phyloP scores from a whole-genome alignment of 2,329 filamentous ascomycete genomes.

The Apiospora malaysiana region DNA sequence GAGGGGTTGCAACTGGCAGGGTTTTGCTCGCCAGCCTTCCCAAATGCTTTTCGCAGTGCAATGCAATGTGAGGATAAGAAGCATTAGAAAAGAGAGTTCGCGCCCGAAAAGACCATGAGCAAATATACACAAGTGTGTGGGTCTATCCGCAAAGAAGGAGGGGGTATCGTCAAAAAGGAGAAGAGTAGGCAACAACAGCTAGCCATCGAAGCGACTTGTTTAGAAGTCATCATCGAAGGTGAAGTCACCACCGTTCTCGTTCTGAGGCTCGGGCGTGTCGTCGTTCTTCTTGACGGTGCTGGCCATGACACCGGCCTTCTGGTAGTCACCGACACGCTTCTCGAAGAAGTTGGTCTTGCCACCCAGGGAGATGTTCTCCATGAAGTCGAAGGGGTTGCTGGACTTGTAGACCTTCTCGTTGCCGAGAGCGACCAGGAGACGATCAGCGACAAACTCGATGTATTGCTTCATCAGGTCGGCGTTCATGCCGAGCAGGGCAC shows the following conservation, averaged over 20 bases:
- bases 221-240: conserved; percentile 97
- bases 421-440: conserved; percentile 88
- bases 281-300: conserved; percentile 74
- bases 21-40: conserved; percentile 24
- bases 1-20: conserved; percentile 1
- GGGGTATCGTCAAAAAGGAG: conserved; percentile 34
- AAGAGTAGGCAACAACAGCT: conserved; percentile 28
- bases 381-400: conserved; percentile 98
- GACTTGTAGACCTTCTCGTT: conserved; percentile 94
- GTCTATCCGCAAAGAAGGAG: conserved; percentile 26
- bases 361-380: conserved; percentile 99
- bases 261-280: conserved; percentile 55
- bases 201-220: conserved; percentile 41
- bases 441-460: conserved; percentile 98
- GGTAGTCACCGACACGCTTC: conserved; percentile 99
- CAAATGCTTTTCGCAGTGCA: conserved; percentile 6
- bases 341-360: conserved; percentile 99
- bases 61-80: conserved; percentile 17
- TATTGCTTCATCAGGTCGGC: conserved; percentile 97
- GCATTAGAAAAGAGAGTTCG: conserved; percentile 21
- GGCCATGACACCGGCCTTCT: conserved; percentile 98
- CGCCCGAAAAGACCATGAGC: conserved; percentile 18
- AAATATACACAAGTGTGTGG: conserved; percentile 25
- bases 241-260: conserved; percentile 77
- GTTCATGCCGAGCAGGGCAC: conserved; percentile 97